Evolutionary conservation across 1,284 basidiomycete species (phyloP), one percentile per base, ranked within the genome.

Genomic region (Austroboletus novae-zelandiae): DNA sequence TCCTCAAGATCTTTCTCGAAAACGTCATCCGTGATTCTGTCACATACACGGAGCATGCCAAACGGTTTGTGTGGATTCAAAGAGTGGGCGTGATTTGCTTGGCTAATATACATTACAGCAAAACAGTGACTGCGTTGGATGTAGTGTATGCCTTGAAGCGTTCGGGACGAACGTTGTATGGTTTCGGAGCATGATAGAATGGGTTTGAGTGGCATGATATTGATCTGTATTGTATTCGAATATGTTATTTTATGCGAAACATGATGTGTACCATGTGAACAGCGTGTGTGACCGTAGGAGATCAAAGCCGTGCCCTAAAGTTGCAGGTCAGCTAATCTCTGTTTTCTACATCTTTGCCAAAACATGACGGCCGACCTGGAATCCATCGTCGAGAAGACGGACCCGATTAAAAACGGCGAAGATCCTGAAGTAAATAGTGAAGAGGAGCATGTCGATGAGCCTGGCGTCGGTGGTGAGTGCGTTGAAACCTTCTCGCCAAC

Each of bases 31-130:
- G 86, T 68, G 88, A 93, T 76, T 91, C 89, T 54, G 90, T 92
- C 68, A 92, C 90, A 53, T 92, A 92, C 80, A 89, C 88, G 50
- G 90, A 91, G 71, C 89, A 92, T 74, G 89, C 90, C 61, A 93
- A 92, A 80, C 81, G 79, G 75, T 74, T 48, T 52, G 74, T 67
- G 17, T 29, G n/a, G 6, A 17, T 35, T 30, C 10, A 10, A 32
- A 40, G 18, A 27, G 2, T 0, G 8, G 23, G 36, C 5, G 13
- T 11, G 8, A 15, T 14, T 25, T 11, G 20, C 25, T 29, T 30
- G 17, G n/a, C 27, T 30, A 27, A 30, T 8, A 27, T n/a, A 14
- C 5, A n/a, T 15, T 10, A 3, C 32, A 17, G 86, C 62, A 90
- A 90, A 83, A 91, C 88, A 40, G 86, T 91, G 57, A 88, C 84